These are phyloP conservation scores for Jatropha podagrica DNA, from an alignment of 441 rosid species.

Conservation along the genomic window DNA sequence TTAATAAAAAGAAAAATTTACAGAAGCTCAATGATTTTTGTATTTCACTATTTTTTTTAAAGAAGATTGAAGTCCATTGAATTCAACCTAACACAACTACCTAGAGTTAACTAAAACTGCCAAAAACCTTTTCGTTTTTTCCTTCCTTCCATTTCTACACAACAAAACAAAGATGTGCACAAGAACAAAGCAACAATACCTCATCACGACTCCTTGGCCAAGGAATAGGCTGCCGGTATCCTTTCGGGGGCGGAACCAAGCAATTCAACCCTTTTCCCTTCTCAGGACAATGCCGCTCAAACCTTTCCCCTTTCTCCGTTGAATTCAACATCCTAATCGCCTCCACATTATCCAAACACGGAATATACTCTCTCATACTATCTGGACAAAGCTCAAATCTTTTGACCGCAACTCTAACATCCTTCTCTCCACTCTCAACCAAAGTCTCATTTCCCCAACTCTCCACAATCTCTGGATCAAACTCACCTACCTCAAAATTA, in stretches of 20 bases:
- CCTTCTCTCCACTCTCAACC: slow-evolving; percentile 20
- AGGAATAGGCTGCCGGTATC: slow-evolving; percentile 67
- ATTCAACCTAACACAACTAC: background rate
- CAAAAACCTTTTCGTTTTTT: background rate
- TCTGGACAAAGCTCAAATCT: slow-evolving; percentile 49
- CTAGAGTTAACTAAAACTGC: background rate
- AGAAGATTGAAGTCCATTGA: background rate
- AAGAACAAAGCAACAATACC: slow-evolving; percentile 39
- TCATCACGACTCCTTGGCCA: slow-evolving; percentile 98
- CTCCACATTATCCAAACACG: slow-evolving; percentile 84
- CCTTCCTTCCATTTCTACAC: background rate
- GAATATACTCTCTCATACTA: slow-evolving; percentile 77
- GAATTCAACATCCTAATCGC: slow-evolving; percentile 62
- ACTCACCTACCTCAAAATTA: slow-evolving; percentile 79
- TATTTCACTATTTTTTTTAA: background rate
- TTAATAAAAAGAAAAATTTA: background rate
- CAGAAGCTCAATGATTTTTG: background rate
- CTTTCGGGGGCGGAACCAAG: slow-evolving; percentile 74
- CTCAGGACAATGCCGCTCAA: slow-evolving; percentile 84
- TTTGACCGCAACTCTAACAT: slow-evolving; percentile 32
- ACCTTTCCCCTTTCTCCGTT: slow-evolving; percentile 73
- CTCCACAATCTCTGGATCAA: slow-evolving; percentile 62
- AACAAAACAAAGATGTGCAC: background rate
- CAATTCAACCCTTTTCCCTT: slow-evolving; percentile 65
- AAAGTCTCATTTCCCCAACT: slow-evolving; percentile 50